phyloP scores from a whole-genome alignment of 805 yeast genomes.

The Barnettozyma pratensis region DNA sequence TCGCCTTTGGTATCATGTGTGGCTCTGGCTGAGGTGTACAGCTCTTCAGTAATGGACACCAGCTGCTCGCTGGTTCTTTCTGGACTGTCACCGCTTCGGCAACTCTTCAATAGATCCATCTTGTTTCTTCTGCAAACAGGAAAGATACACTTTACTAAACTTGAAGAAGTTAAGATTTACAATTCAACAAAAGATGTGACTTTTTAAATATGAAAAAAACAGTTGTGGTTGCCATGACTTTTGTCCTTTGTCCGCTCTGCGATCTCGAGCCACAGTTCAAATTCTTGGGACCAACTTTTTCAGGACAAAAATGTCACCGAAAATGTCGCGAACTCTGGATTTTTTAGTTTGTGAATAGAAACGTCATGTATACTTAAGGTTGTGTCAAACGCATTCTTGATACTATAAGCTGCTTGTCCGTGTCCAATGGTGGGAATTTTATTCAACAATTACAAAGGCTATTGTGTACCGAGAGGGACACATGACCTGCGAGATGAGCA shows the following conservation, averaged over 20 bases:
- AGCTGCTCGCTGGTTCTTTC: not conserved
- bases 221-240: not conserved
- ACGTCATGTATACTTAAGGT: too few relatives aligned
- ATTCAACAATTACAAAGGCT: constrained; percentile 22
- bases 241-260: not conserved
- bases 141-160: too few relatives aligned
- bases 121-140: not conserved
- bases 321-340: not conserved
- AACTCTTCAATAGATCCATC: constrained; percentile 6
- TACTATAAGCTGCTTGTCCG: not conserved
- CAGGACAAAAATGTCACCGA: not conserved
- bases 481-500: not conserved
- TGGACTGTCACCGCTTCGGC: not conserved
- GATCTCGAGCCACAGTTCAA: constrained; percentile 1
- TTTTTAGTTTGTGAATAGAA: too few relatives aligned
- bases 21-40: not conserved
- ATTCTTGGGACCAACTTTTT: not conserved
- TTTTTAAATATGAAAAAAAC: not conserved
- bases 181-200: too few relatives aligned
- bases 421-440: constrained; percentile 13
- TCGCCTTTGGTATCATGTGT: not conserved
- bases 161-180: too few relatives aligned
- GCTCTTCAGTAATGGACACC: not conserved
- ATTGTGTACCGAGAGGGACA: constrained; percentile 13
- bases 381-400: too few relatives aligned